phyloP scores from a whole-genome alignment of 225 moss, liverwort and hornwort species.

The Polytrichum commune region DNA sequence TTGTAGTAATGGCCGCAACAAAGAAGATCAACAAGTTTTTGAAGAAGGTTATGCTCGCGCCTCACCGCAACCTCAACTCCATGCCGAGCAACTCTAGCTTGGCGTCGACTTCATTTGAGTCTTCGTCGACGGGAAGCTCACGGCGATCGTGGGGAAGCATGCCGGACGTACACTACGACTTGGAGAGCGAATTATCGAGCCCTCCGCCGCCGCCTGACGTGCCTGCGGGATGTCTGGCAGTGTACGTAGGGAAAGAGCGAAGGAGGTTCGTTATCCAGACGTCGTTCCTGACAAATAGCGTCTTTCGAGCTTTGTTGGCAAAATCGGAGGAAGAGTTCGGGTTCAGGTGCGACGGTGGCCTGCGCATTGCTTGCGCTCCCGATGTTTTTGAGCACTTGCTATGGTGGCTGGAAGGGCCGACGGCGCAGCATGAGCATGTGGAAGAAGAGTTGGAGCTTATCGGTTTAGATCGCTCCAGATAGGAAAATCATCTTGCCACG shows the following conservation, averaged over 20 bases:
- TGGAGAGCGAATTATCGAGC: slow-evolving; percentile 29
- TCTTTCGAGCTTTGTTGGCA: slow-evolving; percentile 68
- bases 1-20: slow-evolving; percentile 28
- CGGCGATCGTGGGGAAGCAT: slow-evolving; percentile 42
- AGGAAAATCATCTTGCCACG: slow-evolving; percentile 1
- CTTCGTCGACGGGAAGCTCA: slow-evolving; percentile 41
- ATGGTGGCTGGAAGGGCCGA: slow-evolving; percentile 53
- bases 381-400: slow-evolving; percentile 76
- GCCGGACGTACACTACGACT: slow-evolving; percentile 33
- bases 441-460: slow-evolving; percentile 18
- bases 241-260: slow-evolving; percentile 75
- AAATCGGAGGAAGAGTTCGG: slow-evolving; percentile 84
- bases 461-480: slow-evolving; percentile 11
- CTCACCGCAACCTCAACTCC: slow-evolving; percentile 13
- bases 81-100: slow-evolving; percentile 36
- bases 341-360: slow-evolving; percentile 72
- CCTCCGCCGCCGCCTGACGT: slow-evolving; percentile 52
- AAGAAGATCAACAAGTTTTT: slow-evolving; percentile 39
- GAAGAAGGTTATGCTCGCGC: slow-evolving; percentile 29
- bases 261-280: slow-evolving; percentile 72
- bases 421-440: slow-evolving; percentile 22
- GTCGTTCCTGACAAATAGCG: slow-evolving; percentile 60
- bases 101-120: slow-evolving; percentile 38
- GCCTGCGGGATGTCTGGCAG: slow-evolving; percentile 67
- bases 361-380: slow-evolving; percentile 74